Evolutionary conservation across 108 stramenopile genomes (phyloP).

Genomic region (Nitzschia inconspicua): DNA sequence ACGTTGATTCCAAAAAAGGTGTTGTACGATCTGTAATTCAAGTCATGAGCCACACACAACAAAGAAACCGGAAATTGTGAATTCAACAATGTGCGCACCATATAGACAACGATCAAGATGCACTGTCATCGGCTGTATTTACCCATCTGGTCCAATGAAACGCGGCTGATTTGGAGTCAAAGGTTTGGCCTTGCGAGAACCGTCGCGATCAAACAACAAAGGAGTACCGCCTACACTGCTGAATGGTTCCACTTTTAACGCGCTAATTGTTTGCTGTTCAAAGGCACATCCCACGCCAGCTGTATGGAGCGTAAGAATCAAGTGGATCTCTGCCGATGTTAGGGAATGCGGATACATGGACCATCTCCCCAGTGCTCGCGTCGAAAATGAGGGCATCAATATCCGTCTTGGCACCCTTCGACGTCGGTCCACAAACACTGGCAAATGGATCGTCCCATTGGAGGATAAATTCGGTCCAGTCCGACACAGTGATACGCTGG

Average conservation of each 20-base stretch:
- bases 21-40: constrained; percentile 3
- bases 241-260: constrained; percentile 1
- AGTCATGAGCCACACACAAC: no score
- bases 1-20: constrained; percentile 17
- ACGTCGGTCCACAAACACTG: not conserved
- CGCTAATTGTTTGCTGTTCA: not conserved
- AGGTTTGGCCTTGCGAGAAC: constrained; percentile 7
- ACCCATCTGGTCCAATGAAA: no score
- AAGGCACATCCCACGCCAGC: constrained; percentile 2
- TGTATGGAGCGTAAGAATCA: no score
- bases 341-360: not conserved
- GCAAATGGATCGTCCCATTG: constrained; percentile 13
- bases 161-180: constrained; percentile 18
- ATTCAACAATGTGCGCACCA: no score
- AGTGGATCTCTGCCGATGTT: constrained; percentile 9
- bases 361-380: not conserved
- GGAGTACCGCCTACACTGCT: constrained; percentile 21
- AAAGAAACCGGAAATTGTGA: no score
- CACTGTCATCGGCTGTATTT: no score
- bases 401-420: constrained; percentile 8
- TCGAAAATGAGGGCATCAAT: constrained; percentile 12
- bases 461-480: not conserved
- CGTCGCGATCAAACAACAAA: constrained; percentile 13
- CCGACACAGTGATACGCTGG: not conserved
- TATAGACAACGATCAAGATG: no score